Evolutionary conservation across 2,329 filamentous ascomycete species (phyloP).

Genomic region (Elsinoe arachidis): DNA sequence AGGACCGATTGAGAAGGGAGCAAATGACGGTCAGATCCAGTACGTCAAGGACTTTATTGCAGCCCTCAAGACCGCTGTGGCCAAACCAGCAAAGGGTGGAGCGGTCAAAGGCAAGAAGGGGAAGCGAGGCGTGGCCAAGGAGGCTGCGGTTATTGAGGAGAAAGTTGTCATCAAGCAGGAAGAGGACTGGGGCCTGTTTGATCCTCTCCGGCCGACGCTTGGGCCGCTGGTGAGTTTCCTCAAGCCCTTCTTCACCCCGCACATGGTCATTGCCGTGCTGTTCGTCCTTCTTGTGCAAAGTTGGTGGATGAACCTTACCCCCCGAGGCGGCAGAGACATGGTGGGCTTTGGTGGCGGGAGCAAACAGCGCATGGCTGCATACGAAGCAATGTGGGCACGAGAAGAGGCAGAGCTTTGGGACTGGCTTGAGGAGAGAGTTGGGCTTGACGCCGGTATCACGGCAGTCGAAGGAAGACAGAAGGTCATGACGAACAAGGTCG

Average conservation of each 20-base stretch:
- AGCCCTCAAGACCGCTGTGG: slow-evolving; percentile 58
- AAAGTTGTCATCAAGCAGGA: slow-evolving; percentile 24
- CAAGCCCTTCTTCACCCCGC: slow-evolving; percentile 62
- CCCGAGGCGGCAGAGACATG: slow-evolving; percentile 27
- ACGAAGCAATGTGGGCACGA: slow-evolving; percentile 84
- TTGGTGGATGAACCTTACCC: slow-evolving; percentile 45
- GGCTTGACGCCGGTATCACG: slow-evolving; percentile 49
- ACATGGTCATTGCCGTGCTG: slow-evolving; percentile 67
- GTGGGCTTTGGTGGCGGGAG: slow-evolving; percentile 33
- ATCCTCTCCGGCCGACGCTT: slow-evolving; percentile 62
- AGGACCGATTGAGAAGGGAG: slow-evolving; percentile 95
- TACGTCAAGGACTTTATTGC: slow-evolving; percentile 76
- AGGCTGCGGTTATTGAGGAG: slow-evolving; percentile 36
- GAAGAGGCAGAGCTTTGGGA: slow-evolving; percentile 88
- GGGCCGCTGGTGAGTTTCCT: slow-evolving; percentile 63
- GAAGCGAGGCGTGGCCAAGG: slow-evolving; percentile 45
- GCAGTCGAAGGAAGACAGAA: slow-evolving; percentile 13
- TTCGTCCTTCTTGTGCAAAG: slow-evolving; percentile 63
- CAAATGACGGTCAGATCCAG: slow-evolving; percentile 75
- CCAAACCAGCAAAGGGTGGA: slow-evolving; percentile 47
- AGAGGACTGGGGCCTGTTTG: slow-evolving; percentile 66
- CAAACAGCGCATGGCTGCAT: slow-evolving; percentile 67
- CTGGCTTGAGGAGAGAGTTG: slow-evolving; percentile 82
- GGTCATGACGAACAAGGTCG: slow-evolving; percentile 15
- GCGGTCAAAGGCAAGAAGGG: slow-evolving; percentile 37